These are phyloP conservation scores for Plasmodium berghei DNA, from an alignment of 169 alveolate species.

Conservation along the genomic window DNA sequence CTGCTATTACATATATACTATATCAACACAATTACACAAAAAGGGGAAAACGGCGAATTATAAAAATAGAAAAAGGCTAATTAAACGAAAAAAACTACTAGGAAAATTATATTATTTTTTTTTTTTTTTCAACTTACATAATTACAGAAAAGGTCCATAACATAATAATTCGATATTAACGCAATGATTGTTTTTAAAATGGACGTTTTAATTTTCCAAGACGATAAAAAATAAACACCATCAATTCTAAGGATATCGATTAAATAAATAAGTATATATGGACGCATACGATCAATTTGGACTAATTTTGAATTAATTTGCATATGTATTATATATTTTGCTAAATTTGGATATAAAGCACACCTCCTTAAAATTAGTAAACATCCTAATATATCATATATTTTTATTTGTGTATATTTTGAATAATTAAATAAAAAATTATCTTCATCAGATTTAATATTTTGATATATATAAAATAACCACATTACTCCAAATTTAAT, in stretches of 20 bases:
- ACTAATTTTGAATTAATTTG: slow-evolving; percentile 17
- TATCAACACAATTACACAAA: too few species aligned
- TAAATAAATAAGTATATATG: slow-evolving; percentile 53
- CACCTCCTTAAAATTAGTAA: slow-evolving; percentile 61
- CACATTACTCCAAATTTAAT: slow-evolving; percentile 74
- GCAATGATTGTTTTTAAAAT: slow-evolving; percentile 67
- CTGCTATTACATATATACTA: too few species aligned
- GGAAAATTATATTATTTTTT: not conserved
- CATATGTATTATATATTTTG: slow-evolving; percentile 43
- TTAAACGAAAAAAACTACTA: too few species aligned
- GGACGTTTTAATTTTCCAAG: slow-evolving; percentile 73
- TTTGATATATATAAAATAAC: slow-evolving; percentile 51
- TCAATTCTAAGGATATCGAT: slow-evolving; percentile 34
- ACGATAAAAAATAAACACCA: slow-evolving; percentile 52
- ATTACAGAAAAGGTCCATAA: slow-evolving; percentile 57
- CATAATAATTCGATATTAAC: slow-evolving; percentile 51
- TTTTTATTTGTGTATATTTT: slow-evolving; percentile 42
- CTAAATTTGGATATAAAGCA: slow-evolving; percentile 59
- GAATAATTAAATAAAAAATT: slow-evolving; percentile 36
- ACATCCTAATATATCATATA: slow-evolving; percentile 60
- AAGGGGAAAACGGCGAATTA: too few species aligned
- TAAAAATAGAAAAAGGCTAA: too few species aligned
- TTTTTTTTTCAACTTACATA: slow-evolving; percentile 70
- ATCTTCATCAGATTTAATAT: slow-evolving; percentile 38
- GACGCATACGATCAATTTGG: slow-evolving; percentile 22